Percentiles rank a stretch among this genome's conserved stretches.
Conservation (phyloP, 108 stramenopile genomes). For the Chaetoceros muelleri region DNA sequence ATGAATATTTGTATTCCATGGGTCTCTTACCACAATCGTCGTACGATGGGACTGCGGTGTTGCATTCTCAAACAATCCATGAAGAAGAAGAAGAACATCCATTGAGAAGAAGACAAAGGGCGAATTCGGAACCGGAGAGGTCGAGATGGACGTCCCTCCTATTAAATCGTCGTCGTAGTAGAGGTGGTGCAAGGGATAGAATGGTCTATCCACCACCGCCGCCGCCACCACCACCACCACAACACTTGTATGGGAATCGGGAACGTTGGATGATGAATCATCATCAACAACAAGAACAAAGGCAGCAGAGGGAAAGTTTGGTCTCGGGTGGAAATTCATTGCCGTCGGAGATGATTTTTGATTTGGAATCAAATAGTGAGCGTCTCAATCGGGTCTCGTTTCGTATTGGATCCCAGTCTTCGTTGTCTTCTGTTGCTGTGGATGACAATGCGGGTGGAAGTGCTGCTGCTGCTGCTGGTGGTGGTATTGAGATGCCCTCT, state of each 20-base stretch:
- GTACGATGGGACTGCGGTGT: too few species aligned
- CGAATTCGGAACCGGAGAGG: slow-evolving; percentile 26
- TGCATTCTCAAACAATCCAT: background rate
- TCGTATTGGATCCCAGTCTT: background rate
- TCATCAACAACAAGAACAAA: too few species aligned
- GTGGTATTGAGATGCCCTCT: slow-evolving; percentile 3
- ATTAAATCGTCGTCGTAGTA: too few species aligned
- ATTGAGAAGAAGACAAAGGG: slow-evolving; percentile 11
- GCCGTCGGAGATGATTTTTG: background rate
- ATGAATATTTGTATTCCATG: too few species aligned
- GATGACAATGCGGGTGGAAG: background rate
- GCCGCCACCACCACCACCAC: too few species aligned
- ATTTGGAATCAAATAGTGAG: background rate
- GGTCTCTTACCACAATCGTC: too few species aligned
- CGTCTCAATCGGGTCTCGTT: background rate
- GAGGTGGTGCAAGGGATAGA: too few species aligned
- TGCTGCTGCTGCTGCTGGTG: background rate
- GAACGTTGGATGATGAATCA: too few species aligned
- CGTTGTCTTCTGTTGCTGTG: background rate
- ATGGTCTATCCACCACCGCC: too few species aligned
- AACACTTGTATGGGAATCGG: too few species aligned
- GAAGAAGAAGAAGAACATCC: background rate
- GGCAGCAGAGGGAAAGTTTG: too few species aligned
- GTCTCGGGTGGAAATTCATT: slow-evolving; percentile 7
- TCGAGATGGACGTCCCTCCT: slow-evolving; percentile 9